These are phyloP conservation scores for Heritiera fomes DNA, from an alignment of 345 rosid species.

Conservation along the genomic window DNA sequence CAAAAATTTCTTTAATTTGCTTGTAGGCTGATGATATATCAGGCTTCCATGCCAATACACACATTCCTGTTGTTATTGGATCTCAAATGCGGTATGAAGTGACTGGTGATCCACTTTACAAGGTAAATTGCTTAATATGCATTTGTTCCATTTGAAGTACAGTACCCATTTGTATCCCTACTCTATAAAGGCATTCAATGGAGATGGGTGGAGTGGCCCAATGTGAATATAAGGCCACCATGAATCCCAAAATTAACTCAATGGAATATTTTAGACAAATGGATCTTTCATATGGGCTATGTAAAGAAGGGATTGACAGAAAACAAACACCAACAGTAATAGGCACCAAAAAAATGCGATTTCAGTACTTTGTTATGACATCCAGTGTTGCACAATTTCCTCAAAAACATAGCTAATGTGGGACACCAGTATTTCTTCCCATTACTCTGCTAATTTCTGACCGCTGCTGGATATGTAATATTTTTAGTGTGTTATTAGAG, in stretches of 20 bases:
- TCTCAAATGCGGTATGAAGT: constrained; percentile 91
- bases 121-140: constrained; percentile 46
- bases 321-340: background rate
- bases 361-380: background rate
- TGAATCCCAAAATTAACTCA: background rate
- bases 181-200: background rate
- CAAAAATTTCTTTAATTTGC: constrained; percentile 15
- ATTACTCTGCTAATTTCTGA: background rate
- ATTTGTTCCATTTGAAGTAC: background rate
- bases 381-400: background rate
- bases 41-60: constrained; percentile 87
- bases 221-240: background rate
- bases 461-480: background rate
- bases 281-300: background rate
- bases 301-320: background rate
- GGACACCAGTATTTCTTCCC: background rate
- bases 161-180: background rate
- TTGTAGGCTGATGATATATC: constrained; percentile 85
- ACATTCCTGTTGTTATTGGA: constrained; percentile 89
- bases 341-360: background rate
- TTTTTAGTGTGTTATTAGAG: background rate
- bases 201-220: background rate
- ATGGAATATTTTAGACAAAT: background rate
- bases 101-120: constrained; percentile 84
- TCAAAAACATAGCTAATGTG: background rate